Evolutionary conservation across 352 stramenopile species (phyloP), one percentile per base, ranked within the genome.

Genomic region (Globisporangium heterothallicum): DNA sequence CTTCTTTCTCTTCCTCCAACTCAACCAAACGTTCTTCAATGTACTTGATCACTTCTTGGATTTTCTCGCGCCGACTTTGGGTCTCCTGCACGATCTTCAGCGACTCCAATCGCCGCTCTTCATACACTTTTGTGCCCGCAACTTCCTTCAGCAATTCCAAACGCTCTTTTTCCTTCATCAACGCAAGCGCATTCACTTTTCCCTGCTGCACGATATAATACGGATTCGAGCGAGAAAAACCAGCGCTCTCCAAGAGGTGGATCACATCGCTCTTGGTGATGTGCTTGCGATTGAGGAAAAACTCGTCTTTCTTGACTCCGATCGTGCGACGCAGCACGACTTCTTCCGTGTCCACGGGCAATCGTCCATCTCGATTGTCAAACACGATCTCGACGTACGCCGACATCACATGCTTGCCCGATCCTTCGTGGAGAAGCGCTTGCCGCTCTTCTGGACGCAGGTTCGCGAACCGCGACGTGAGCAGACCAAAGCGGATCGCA

Each of bases 121-220:
- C 97, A 69, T 99, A 99, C 18, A 99, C 95, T 60, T 96, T 98
- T 0, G 96, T 99, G 34, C 96, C 97, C 1, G 96, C 96, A 0
- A 99, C 96, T 72, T 99, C 92, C 71, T 99, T 99, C 4, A 99
- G 79, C 44, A 99, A 71, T 51, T 98, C 86, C 5, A 99, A 72
- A 29, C 97, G 81, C 63, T 99, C 94, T 3, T 68, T 66, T 71
- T 99, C 97, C n/a, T 92, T 95, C 97, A 99, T 99, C 27, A 98
- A 81, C 27, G 95, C 98, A 18, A 99, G 67, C 9, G 92, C 89
- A 58, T 98, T 98, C 19, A 99, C 97, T 59, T 99, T 99, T 26
- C 97, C 97, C 72, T 99, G 97, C 68, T 99, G 94, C 38, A 99
- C 97, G 59, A 99, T 99, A 65, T 99, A 99, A 74, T 99, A 99